A percentile compares a stretch with the other conserved stretches of the same genome.
phyloP scores from a whole-genome alignment of 2,329 filamentous ascomycete genomes.

The Verticillium nonalfalfae region DNA sequence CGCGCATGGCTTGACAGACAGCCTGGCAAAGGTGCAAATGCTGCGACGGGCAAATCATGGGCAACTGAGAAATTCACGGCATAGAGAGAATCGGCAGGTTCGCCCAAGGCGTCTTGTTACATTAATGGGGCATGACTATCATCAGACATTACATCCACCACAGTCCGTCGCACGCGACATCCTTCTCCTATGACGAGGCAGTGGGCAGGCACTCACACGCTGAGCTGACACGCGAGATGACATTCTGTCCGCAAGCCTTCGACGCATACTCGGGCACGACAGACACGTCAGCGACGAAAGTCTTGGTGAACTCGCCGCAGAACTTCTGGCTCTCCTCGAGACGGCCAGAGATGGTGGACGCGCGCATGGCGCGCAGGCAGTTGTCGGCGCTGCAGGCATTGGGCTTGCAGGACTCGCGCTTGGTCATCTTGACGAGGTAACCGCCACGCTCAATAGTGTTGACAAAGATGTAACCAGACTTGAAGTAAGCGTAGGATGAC shows the following conservation, averaged over 20 bases:
- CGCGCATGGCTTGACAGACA: no score
- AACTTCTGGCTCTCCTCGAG: conserved; percentile 25
- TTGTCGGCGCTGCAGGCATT: conserved; percentile 31
- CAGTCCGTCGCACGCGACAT: background rate
- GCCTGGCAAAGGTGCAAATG: no score
- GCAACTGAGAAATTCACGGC: no score
- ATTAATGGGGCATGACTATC: background rate
- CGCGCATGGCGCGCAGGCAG: conserved; percentile 38
- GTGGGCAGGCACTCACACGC: conserved; percentile 11
- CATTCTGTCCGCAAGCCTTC: conserved; percentile 6
- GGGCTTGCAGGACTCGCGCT: background rate
- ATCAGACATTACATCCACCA: background rate
- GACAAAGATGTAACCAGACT: conserved; percentile 8
- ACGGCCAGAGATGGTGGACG: conserved; percentile 28
- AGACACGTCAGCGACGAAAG: conserved; percentile 7
- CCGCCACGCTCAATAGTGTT: conserved; percentile 10
- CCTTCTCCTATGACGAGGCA: background rate
- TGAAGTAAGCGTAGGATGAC: conserved; percentile 6
- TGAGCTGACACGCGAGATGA: conserved; percentile 7
- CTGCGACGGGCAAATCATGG: no score
- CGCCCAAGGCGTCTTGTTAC: background rate
- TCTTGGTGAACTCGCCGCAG: conserved; percentile 10
- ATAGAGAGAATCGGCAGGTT: background rate
- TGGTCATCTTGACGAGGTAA: conserved; percentile 5
- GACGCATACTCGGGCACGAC: conserved; percentile 8